phyloP scores from a whole-genome alignment of 1,139 yeast species.

The Magnusiomyces fungicola region DNA sequence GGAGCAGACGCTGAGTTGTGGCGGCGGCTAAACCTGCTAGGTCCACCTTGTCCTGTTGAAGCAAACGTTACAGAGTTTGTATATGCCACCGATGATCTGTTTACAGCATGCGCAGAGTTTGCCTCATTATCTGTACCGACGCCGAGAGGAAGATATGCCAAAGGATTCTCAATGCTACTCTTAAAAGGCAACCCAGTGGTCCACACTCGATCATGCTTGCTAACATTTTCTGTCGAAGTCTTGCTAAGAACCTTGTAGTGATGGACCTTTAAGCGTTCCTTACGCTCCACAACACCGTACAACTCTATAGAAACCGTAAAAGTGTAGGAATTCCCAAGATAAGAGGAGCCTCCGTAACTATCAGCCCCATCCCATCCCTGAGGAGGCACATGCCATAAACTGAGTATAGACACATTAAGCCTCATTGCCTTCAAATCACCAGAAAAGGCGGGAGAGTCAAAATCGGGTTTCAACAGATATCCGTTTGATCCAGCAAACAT shows the following conservation, averaged over 20 bases:
- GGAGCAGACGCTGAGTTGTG: too few species aligned
- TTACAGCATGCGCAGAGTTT: conserved; percentile 33
- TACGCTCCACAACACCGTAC: conserved; percentile 5
- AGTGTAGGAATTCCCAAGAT: too few species aligned
- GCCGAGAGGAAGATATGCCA: neutral
- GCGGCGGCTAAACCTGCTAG: too few species aligned
- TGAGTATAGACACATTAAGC: too few species aligned
- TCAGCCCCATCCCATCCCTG: too few species aligned
- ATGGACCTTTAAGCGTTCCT: conserved; percentile 39
- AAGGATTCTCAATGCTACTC: neutral
- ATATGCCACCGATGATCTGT: too few species aligned
- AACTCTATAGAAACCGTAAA: neutral
- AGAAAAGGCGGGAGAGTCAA: too few species aligned
- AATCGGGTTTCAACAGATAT: conserved; percentile 64
- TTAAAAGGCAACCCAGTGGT: neutral
- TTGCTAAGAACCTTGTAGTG: conserved; percentile 35
- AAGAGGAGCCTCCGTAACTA: too few species aligned
- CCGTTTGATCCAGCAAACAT: conserved; percentile 62
- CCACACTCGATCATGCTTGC: conserved; percentile 1
- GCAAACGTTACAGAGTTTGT: too few species aligned
- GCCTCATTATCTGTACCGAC: conserved; percentile 33
- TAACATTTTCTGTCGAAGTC: conserved; percentile 2
- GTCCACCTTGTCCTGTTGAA: too few species aligned
- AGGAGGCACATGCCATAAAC: too few species aligned
- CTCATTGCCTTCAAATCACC: too few species aligned